phyloP scores from a whole-genome alignment of 1,284 basidiomycete genomes.

The Cerioporus squamosus region DNA sequence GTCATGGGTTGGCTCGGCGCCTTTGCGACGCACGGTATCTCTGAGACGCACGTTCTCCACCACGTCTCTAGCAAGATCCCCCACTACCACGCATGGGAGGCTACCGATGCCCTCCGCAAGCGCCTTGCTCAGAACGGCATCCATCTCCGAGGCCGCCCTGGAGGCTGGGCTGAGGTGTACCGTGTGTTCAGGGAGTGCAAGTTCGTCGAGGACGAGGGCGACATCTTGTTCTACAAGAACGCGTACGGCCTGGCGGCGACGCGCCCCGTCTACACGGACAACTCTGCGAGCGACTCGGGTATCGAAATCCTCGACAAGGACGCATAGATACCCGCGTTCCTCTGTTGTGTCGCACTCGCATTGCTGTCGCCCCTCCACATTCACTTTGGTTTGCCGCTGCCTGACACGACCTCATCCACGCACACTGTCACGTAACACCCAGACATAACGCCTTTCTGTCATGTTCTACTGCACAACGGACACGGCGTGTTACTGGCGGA shows the following conservation, averaged over 20 bases:
- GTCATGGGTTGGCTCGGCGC: conserved; percentile 81
- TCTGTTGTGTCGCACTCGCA: neutral
- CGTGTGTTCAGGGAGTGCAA: conserved; percentile 80
- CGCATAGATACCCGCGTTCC: conserved; percentile 21
- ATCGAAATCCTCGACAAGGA: conserved; percentile 67
- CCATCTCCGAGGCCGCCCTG: conserved; percentile 64
- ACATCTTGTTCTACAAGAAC: conserved; percentile 94
- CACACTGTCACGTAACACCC: no score
- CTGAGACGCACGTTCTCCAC: conserved; percentile 92
- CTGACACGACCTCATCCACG: neutral
- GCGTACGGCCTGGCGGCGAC: conserved; percentile 76
- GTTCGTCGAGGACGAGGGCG: conserved; percentile 93
- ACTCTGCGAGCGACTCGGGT: conserved; percentile 82
- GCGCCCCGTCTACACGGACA: conserved; percentile 66
- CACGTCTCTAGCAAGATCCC: conserved; percentile 94
- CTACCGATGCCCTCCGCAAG: conserved; percentile 85
- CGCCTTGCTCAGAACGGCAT: conserved; percentile 72
- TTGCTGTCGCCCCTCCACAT: neutral
- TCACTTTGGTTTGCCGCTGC: neutral
- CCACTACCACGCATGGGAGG: conserved; percentile 95
- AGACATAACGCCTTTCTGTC: neutral
- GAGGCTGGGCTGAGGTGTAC: conserved; percentile 80
- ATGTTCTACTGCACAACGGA: neutral
- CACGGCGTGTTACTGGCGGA: no score
- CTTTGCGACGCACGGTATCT: conserved; percentile 85